A percentile compares a stretch with the other conserved stretches of the same genome.
Conservation (phyloP, 2,329 filamentous ascomycete genomes). For the Penicillium oxalicum region DNA sequence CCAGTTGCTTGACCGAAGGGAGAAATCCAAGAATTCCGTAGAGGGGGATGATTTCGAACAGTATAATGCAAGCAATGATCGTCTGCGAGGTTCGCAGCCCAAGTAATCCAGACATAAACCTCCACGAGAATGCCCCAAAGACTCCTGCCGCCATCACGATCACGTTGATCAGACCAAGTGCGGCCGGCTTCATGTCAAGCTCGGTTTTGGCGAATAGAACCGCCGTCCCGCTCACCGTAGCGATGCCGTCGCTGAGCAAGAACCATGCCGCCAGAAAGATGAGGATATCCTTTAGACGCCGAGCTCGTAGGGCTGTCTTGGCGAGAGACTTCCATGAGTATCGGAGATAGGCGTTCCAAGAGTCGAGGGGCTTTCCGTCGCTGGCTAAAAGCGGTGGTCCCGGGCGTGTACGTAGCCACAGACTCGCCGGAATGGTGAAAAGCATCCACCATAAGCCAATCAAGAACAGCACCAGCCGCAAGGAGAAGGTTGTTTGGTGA, state of each 20-base stretch:
- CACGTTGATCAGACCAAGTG: conserved; percentile 86
- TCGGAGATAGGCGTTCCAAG: conserved; percentile 65
- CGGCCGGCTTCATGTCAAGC: conserved; percentile 80
- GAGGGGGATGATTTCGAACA: conserved; percentile 88
- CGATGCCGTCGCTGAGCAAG: conserved; percentile 85
- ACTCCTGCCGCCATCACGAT: conserved; percentile 82
- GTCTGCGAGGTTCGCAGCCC: conserved; percentile 74
- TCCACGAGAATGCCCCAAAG: conserved; percentile 84
- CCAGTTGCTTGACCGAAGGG: conserved; percentile 67
- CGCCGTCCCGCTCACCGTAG: conserved; percentile 88
- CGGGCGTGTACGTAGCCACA: conserved; percentile 83
- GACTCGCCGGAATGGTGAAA: conserved; percentile 80
- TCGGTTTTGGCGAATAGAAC: conserved; percentile 94
- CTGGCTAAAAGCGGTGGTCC: conserved; percentile 64
- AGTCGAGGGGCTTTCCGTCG: conserved; percentile 35
- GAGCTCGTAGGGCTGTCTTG: conserved; percentile 69
- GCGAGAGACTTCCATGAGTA: conserved; percentile 85
- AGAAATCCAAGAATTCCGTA: conserved; percentile 88
- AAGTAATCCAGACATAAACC: conserved; percentile 64
- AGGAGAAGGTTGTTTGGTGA: conserved; percentile 73
- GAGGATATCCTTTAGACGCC: conserved; percentile 68
- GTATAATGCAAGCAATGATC: conserved; percentile 79
- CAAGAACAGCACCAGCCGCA: conserved; percentile 78
- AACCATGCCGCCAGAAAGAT: conserved; percentile 92
- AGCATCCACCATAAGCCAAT: conserved; percentile 89